Evolutionary conservation across 2,329 filamentous ascomycete genomes (phyloP), one percentile per base, ranked within the genome.

Genomic region (Endothia cerciana): DNA sequence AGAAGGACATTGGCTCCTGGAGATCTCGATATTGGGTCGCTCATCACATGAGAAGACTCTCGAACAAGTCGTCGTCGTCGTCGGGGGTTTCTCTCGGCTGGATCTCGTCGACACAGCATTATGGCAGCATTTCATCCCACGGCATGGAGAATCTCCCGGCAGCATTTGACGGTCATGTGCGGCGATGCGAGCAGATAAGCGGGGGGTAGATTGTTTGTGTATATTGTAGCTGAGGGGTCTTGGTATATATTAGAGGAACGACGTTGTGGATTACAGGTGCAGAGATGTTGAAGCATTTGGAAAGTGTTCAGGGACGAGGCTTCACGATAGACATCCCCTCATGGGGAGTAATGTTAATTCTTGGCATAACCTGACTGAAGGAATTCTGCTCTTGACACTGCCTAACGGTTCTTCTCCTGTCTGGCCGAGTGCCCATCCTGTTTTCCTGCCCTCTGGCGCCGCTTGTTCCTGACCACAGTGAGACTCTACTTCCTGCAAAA

Each of bases 1-100:
- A 90, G 89, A 78, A 89, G 89, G 77, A 79, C 75, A 53, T 73
- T 82, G 25, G 79, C 80, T 41, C 79, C 77, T 62, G 57, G 51
- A 38, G 66, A 63, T 17, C 40, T 66, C 47, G 83, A 84, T 41
- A 76, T 87, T 57, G 80, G 82, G 47, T 64, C 67, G 45, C 67
- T 68, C 41, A 68, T 68, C 45, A 67, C 67, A 13, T 68, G 49
- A 68, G 57, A 22, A 30, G 43, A 47, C 28, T 38, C 41, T 7
- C 28, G 17, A 19, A 36, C 19, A 28, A 36, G 45, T 28, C 28
- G 17, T 15, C 49, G 38, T 17, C 5, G 19, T 30, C 19, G 28
- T 25, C 25, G 63, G 5, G 40, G 17, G 17, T 28, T 63, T 55
- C 49, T 59, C 22, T 36, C 11, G 30, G 25, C 11, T 28, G 25